A percentile compares a stretch with the other conserved stretches of the same genome.
Conservation (phyloP, 768 basidiomycete species). For the Chiua virens region DNA sequence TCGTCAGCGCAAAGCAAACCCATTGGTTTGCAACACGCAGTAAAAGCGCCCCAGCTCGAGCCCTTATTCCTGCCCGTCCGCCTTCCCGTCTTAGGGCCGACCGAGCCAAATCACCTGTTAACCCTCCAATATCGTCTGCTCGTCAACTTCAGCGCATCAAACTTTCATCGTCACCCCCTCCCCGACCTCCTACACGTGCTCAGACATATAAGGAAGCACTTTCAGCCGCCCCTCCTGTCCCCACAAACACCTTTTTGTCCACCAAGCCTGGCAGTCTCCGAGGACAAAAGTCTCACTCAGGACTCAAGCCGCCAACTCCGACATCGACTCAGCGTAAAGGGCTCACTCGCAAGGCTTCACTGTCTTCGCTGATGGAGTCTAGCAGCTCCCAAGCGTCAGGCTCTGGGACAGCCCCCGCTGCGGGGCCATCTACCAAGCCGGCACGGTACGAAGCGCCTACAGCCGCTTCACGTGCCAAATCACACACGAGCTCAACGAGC, state of each 20-base stretch:
- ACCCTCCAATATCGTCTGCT: constrained; percentile 67
- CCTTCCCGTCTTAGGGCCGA: constrained; percentile 61
- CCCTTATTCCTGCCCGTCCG: constrained; percentile 53
- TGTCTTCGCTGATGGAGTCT: constrained; percentile 71
- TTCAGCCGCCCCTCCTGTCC: constrained; percentile 45
- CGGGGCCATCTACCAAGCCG: constrained; percentile 38
- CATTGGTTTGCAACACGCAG: constrained; percentile 51
- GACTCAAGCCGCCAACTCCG: constrained; percentile 73
- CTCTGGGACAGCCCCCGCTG: constrained; percentile 41
- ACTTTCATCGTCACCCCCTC: constrained; percentile 69
- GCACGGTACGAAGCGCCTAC: constrained; percentile 76
- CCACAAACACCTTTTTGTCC: constrained; percentile 58
- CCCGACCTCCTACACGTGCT: constrained; percentile 47
- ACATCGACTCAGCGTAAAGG: constrained; percentile 56
- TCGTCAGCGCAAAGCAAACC: constrained; percentile 50
- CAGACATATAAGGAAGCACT: constrained; percentile 62
- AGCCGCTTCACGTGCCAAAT: constrained; percentile 77
- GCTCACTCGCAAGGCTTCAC: constrained; percentile 73
- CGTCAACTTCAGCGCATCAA: constrained; percentile 68
- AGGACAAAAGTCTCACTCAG: constrained; percentile 82
- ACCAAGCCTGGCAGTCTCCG: constrained; percentile 75
- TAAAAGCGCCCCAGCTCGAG: constrained; percentile 57
- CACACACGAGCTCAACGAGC: constrained; percentile 63
- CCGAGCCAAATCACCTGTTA: constrained; percentile 70
- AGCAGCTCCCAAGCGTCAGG: constrained; percentile 56